These are phyloP conservation scores for Ogataea nonfermentans DNA, from an alignment of 805 yeast species.

Conservation along the genomic window DNA sequence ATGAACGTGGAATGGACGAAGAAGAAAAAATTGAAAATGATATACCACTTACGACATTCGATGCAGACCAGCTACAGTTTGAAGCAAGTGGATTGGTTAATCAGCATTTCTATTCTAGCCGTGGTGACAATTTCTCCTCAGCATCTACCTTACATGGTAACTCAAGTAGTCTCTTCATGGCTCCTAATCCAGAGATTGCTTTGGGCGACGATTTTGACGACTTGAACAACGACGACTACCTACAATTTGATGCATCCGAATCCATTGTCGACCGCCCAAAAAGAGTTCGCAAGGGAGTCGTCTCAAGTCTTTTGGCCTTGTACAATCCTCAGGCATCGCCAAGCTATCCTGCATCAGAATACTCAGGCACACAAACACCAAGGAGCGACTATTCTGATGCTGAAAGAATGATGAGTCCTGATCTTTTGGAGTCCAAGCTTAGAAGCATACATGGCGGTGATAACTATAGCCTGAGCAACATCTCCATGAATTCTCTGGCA, in stretches of 20 bases:
- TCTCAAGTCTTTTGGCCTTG: constrained; percentile 70
- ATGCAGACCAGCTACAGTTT: constrained; percentile 41
- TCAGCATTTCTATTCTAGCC: constrained; percentile 41
- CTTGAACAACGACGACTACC: constrained; percentile 33
- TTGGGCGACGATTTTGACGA: constrained; percentile 31
- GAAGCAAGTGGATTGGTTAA: constrained; percentile 57
- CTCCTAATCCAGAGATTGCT: constrained; percentile 37
- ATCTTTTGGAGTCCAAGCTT: constrained; percentile 21
- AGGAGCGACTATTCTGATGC: constrained; percentile 17
- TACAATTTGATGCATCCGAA: constrained; percentile 48
- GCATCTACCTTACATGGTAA: constrained; percentile 15
- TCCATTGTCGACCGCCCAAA: constrained; percentile 43
- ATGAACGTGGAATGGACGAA: constrained; percentile 40
- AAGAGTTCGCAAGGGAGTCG: constrained; percentile 79
- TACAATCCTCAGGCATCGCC: constrained; percentile 48
- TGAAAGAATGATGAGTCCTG: constrained; percentile 16
- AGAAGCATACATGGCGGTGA: constrained; percentile 12
- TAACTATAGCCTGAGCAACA: constrained; percentile 6
- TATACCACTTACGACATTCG: constrained; percentile 6
- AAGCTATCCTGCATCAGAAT: constrained; percentile 18
- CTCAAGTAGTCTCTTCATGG: constrained; percentile 13
- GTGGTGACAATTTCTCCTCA: constrained; percentile 12
- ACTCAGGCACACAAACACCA: constrained; percentile 24
- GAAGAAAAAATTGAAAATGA: constrained; percentile 29
- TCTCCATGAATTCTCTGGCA: constrained; percentile 7